phyloP scores from a whole-genome alignment of 352 stramenopile species.

The Globisporangium orthogonon region DNA sequence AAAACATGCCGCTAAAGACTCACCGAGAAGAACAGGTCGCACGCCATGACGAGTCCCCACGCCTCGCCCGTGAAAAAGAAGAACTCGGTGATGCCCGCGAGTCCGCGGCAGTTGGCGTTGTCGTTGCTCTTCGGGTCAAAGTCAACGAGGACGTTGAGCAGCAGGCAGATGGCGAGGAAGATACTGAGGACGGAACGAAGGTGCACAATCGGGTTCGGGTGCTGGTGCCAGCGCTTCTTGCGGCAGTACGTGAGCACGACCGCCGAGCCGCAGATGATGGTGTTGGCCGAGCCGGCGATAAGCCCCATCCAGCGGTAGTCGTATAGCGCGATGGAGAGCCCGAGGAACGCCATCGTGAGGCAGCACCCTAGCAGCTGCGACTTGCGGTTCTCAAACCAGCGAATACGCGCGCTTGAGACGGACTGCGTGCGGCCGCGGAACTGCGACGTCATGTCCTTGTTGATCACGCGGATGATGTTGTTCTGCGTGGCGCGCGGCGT shows the following conservation, averaged over 20 bases:
- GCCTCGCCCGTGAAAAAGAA: constrained; percentile 87
- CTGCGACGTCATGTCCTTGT: constrained; percentile 87
- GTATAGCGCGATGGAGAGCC: constrained; percentile 83
- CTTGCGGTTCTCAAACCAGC: constrained; percentile 88
- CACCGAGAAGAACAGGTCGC: constrained; percentile 81
- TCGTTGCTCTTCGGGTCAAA: constrained; percentile 53
- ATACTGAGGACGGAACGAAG: constrained; percentile 80
- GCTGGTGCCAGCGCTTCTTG: constrained; percentile 87
- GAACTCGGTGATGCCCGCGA: constrained; percentile 85
- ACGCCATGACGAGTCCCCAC: constrained; percentile 86
- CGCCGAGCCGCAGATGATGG: constrained; percentile 80
- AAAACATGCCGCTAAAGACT: neutral
- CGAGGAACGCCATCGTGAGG: constrained; percentile 81
- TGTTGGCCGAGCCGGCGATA: constrained; percentile 84
- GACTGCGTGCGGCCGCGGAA: constrained; percentile 76
- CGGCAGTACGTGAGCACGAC: constrained; percentile 84
- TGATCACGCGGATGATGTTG: constrained; percentile 85
- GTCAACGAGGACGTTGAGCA: constrained; percentile 79
- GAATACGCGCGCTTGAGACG: constrained; percentile 61
- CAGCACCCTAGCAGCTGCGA: constrained; percentile 82
- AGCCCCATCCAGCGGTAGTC: constrained; percentile 84
- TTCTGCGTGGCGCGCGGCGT: constrained; percentile 50
- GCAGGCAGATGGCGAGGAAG: constrained; percentile 76
- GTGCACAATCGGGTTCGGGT: constrained; percentile 87
- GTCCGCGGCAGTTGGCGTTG: constrained; percentile 43